phyloP scores from a whole-genome alignment of 148 eudicot genomes.

The Fagopyrum esculentum region DNA sequence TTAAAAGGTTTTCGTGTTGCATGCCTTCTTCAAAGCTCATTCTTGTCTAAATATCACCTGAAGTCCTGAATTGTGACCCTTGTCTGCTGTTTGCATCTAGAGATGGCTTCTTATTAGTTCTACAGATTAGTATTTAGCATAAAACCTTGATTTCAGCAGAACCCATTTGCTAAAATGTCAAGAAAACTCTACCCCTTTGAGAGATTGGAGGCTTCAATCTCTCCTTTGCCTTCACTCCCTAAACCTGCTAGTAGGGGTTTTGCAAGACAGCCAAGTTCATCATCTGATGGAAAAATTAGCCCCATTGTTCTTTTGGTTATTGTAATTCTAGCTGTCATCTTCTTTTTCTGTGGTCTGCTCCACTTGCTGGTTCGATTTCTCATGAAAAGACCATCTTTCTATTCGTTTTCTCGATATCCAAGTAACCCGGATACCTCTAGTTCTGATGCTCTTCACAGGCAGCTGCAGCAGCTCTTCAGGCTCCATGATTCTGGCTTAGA shows the following conservation, averaged over 20 bases:
- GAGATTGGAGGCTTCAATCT: conserved; percentile 12
- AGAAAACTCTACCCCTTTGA: conserved; percentile 18
- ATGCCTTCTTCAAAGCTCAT: not conserved
- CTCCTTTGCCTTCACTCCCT: conserved; percentile 26
- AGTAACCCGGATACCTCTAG: conserved; percentile 23
- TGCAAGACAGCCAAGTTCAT: conserved; percentile 10
- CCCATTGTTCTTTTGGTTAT: conserved; percentile 39
- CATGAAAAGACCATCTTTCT: conserved; percentile 39
- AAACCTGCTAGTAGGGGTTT: not conserved
- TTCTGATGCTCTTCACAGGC: conserved; percentile 45
- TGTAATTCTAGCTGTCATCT: conserved; percentile 37
- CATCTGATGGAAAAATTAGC: conserved; percentile 33
- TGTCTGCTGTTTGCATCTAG: not conserved
- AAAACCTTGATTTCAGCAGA: conserved; percentile 6
- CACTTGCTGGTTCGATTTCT: conserved; percentile 41
- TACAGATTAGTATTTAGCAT: not conserved
- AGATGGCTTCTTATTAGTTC: not conserved
- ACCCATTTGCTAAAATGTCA: conserved; percentile 23
- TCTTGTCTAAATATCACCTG: not conserved
- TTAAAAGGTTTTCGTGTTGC: not conserved
- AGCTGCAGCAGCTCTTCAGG: conserved; percentile 44
- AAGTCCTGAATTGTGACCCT: not conserved
- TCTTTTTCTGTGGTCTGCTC: conserved; percentile 46
- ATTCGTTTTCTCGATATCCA: conserved; percentile 27
- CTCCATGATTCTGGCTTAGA: conserved; percentile 47